Evolutionary conservation across 1,284 basidiomycete species (phyloP).

Genomic region (Volvariella surrecta): DNA sequence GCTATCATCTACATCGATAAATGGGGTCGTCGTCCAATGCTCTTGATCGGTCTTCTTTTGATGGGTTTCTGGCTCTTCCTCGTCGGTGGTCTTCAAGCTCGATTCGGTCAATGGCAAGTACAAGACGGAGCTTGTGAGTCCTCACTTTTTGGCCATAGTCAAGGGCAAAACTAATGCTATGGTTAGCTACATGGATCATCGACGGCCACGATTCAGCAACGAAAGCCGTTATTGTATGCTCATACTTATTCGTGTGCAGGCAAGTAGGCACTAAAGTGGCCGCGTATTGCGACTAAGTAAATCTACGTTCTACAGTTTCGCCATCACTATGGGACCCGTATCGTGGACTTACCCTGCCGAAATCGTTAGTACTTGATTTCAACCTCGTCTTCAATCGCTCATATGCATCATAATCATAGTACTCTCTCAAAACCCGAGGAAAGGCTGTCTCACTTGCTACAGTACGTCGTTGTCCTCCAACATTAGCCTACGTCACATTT

Average conservation of each 20-base stretch:
- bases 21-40: constrained; percentile 73
- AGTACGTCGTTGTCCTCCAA: no score
- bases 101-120: constrained; percentile 54
- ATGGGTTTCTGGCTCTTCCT: constrained; percentile 75
- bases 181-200: constrained; percentile 57
- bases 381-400: neutral
- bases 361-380: constrained; percentile 25
- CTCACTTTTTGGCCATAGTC: neutral
- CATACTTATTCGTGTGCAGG: constrained; percentile 65
- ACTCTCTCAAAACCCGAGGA: constrained; percentile 61
- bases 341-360: constrained; percentile 66
- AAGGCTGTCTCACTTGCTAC: constrained; percentile 62
- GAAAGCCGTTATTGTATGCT: constrained; percentile 66
- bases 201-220: constrained; percentile 44
- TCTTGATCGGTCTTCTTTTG: constrained; percentile 51
- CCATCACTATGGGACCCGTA: constrained; percentile 70
- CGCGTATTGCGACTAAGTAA: neutral
- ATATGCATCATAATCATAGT: constrained; percentile 13
- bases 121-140: constrained; percentile 26
- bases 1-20: constrained; percentile 71
- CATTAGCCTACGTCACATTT: constrained; percentile 7
- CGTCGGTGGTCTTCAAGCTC: constrained; percentile 66
- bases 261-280: neutral
- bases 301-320: constrained; percentile 34
- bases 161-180: no score